Base-by-base conservation (phyloP, 257 asterid species). In the Solanum pinnatisectum region DNA sequence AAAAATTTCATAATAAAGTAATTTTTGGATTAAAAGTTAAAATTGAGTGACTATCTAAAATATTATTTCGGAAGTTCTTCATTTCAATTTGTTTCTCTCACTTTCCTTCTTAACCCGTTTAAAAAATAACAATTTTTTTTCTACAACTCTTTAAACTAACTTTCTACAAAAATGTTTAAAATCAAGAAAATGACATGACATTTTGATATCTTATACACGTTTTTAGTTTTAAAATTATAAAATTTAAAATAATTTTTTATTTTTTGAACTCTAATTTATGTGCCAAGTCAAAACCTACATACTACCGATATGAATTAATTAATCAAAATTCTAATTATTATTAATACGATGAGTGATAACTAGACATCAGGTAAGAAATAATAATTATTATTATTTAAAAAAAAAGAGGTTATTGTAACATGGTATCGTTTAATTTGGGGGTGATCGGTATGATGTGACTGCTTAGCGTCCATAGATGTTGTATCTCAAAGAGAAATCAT, bases 41-140 rank as follows among this genome's bases (percentile, higher is more conserved):
- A 44, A 1, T 12, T 12, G 6, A 46, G 2, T 0, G 4, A 0
- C 1, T 20, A 52, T 18, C 0, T 8, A 0, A 30, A 5, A 30
- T 30, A 70, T 16, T 16, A 15, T 5, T 6, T 52, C 1, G 9
- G 9, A 5, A 52, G 0, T 65, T 10, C 2, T 65, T 2, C 5
- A 63, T 63, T n/a, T 23, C 13, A 60, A 60, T 60, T 60, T 56
- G 4, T 56, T 60, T 60, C 0, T 63, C 15, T 63, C 0, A 10
- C 4, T 11, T 63, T 63, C 13, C 15, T n/a, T 65, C 10, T 65
- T 11, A 2, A 1, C 27, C 4, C 0, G 0, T n/a, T n/a, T 65
- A 65, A n/a, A 65, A 63, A 65, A 23, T 60, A 63, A 63, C 4
- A 8, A 10, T 1, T 4, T 63, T 63, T 63, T 18, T 0, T 63